Evolutionary conservation across 2,329 filamentous ascomycete species (phyloP), one percentile per base, ranked within the genome.

Genomic region (Colletotrichum chrysophilum): DNA sequence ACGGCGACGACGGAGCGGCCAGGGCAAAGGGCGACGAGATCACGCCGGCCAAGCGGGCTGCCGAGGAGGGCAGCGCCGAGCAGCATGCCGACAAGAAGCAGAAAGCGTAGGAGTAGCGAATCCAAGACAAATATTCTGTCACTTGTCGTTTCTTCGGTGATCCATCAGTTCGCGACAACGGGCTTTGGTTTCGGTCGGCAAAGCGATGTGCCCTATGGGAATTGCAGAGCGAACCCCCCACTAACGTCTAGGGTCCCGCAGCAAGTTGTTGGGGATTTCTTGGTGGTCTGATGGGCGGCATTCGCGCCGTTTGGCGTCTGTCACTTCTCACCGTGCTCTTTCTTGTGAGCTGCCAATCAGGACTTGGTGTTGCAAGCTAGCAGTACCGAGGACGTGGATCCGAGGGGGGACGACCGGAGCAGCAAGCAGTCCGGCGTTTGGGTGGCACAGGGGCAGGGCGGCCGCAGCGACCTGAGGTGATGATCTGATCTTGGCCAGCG

Each of bases 1-100:
- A 48, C 38, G 38, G 18, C 3, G 72, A 55, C 7, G 81, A 77
- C 13, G 79, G 30, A 24, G 71, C 72, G 48, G 24, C 38, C 36
- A 48, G 32, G 21, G 52, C 58, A 14, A 74, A 58, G 70, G 67
- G 62, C 10, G 71, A 77, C 14, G 75, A 77, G 21, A 58, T 72
- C 16, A 78, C 76, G 16, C 76, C 75, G 26, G 64, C 76, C 30
- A 78, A 78, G 62, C 67, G 75, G 30, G 61, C 60, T 34, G 66
- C 61, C 66, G 75, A 74, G 8, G 76, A 78, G 68, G 71, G 76
- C 21, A 77, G 76, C 36, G 75, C 62, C 10, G 75, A 75, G 60
- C 75, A 78, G 55, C 76, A 77, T 28, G 71, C 70, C n/a, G 69
- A 70, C 24, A 78, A 77, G 65, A 75, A 65, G n/a, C 43, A 68